These are phyloP conservation scores for Solanum hybrid DNA, from an alignment of 305 asterid genomes.

Conservation along the genomic window DNA sequence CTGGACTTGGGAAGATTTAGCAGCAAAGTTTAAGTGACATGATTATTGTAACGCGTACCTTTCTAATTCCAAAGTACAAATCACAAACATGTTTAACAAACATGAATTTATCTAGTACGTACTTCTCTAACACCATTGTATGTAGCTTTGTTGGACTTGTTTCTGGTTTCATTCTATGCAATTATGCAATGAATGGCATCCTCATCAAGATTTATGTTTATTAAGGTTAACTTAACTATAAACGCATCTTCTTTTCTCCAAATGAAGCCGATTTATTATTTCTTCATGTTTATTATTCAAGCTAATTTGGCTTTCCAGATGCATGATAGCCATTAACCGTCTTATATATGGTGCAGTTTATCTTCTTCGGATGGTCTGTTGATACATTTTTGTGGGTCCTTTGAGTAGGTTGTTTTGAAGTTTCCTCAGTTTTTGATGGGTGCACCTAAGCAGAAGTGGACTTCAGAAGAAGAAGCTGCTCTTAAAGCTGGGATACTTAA, in stretches of 20 bases:
- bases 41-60: background rate
- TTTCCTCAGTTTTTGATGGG: conserved; percentile 46
- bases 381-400: background rate
- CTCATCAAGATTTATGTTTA: background rate
- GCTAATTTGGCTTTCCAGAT: background rate
- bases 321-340: background rate
- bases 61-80: background rate
- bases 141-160: too few relatives aligned
- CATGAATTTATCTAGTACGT: background rate
- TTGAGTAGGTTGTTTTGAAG: background rate
- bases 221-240: background rate
- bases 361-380: background rate
- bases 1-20: background rate
- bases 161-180: background rate
- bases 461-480: conserved; percentile 97
- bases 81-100: background rate
- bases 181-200: background rate
- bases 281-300: background rate
- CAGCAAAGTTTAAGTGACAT: background rate
- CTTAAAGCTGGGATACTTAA: conserved; percentile 95
- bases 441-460: conserved; percentile 99
- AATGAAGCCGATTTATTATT: background rate
- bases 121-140: background rate
- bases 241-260: background rate
- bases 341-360: background rate